phyloP scores from a whole-genome alignment of 805 yeast species.

The Wickerhamiella siamensis region DNA sequence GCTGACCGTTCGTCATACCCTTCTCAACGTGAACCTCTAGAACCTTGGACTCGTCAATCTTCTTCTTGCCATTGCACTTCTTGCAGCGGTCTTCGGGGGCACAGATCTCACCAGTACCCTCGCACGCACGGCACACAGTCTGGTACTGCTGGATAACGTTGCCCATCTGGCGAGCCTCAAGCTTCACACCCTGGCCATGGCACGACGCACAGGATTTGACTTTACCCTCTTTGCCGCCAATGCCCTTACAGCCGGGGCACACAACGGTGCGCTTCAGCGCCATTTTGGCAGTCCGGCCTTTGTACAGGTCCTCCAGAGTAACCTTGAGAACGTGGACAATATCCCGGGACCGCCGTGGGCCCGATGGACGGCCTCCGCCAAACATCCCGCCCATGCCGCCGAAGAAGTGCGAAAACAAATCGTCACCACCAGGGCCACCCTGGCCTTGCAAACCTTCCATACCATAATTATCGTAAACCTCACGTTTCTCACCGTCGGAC shows the following conservation, averaged over 20 bases:
- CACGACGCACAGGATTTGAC: conserved; percentile 79
- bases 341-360: conserved; percentile 82
- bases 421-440: conserved; percentile 58
- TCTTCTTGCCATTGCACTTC: conserved; percentile 78
- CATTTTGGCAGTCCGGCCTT: conserved; percentile 74
- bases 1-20: conserved; percentile 94
- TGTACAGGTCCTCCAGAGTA: conserved; percentile 44
- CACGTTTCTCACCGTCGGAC: conserved; percentile 78
- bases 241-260: conserved; percentile 83
- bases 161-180: conserved; percentile 96
- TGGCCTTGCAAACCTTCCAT: conserved; percentile 80
- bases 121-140: conserved; percentile 81
- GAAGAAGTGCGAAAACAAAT: conserved; percentile 68
- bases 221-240: conserved; percentile 87
- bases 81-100: conserved; percentile 81
- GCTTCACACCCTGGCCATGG: conserved; percentile 82
- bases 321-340: conserved; percentile 79
- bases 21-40: conserved; percentile 89
- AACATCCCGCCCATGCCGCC: conserved; percentile 39
- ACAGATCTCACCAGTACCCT: conserved; percentile 82
- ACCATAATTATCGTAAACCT: conserved; percentile 78
- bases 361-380: conserved; percentile 53
- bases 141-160: conserved; percentile 98
- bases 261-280: conserved; percentile 84
- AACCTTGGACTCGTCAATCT: conserved; percentile 74